These are phyloP conservation scores for Hyaloperonospora brassicae DNA, from an alignment of 352 stramenopile species.

Conservation along the genomic window DNA sequence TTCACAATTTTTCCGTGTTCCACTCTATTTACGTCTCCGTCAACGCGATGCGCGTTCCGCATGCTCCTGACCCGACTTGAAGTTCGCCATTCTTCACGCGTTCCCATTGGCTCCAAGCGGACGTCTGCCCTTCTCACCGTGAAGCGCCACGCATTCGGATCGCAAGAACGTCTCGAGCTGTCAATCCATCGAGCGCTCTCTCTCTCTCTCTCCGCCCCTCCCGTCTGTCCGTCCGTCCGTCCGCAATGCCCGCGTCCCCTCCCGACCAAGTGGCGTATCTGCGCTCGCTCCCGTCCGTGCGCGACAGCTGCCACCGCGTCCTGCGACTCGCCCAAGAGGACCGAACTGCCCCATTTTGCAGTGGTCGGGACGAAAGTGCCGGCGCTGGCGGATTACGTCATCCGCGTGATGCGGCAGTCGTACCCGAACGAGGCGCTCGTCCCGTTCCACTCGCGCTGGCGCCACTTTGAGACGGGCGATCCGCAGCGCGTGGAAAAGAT, in stretches of 20 bases:
- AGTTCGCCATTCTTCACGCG: no score
- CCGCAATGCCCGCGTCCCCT: slow-evolving; percentile 7
- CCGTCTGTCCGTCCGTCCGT: no score
- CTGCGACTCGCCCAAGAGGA: slow-evolving; percentile 40
- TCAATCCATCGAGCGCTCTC: no score
- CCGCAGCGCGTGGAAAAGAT: slow-evolving; percentile 46
- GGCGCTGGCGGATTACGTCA: slow-evolving; percentile 60
- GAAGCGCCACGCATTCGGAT: no score
- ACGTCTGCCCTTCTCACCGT: no score
- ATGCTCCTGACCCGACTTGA: no score
- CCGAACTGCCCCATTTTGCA: slow-evolving; percentile 53
- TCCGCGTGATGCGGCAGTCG: slow-evolving; percentile 46
- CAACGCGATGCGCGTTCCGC: no score
- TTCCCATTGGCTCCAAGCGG: no score
- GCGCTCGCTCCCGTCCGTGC: slow-evolving; percentile 62
- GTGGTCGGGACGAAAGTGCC: slow-evolving; percentile 49
- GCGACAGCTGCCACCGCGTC: slow-evolving; percentile 59
- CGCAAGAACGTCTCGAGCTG: no score
- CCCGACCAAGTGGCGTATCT: slow-evolving; percentile 47
- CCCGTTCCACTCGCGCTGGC: slow-evolving; percentile 72
- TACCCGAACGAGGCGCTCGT: slow-evolving; percentile 50
- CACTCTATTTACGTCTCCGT: no score
- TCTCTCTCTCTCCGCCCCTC: no score
- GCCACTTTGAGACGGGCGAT: slow-evolving; percentile 79
- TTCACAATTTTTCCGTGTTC: no score